Evolutionary conservation across 202 grass and related monocot genomes (phyloP), one percentile per base, ranked within the genome.

Genomic region (Schoenoplectus tabernaemontani): DNA sequence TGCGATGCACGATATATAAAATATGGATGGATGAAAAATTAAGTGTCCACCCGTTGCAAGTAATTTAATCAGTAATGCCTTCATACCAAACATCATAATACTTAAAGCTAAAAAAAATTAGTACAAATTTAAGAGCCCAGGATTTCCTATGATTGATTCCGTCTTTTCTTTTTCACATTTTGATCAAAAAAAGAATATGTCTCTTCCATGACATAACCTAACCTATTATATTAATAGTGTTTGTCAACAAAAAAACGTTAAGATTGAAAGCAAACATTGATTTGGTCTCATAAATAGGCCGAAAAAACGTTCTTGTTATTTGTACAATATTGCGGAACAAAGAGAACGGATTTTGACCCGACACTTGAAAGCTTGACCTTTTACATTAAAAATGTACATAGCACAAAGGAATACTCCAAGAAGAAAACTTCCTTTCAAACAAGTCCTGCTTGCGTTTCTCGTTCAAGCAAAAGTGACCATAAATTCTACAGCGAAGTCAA

Each of bases 351-450:
- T 36, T 76, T 76, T 56, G 48, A 76, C 47, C 71, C 30, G 37
- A 76, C 71, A 56, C 8, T 53, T 54, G 6, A 37, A 10, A 56
- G 48, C 26, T 78, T 44, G 76, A 79, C 36, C 46, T 56, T 61
- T n/a, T 76, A 54, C 48, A 56, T 76, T 57, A 48, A 76, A 10
- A 57, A 74, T 76, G 43, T 78, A 78, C 76, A 78, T 78, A 12
- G 0, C 57, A 79, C 7, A 15, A 79, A 44, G 36, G 20, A 58
- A 30, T 23, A 78, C 0, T 62, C 4, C 7, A 78, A 78, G 36
- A 78, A 77, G 34, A 20, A 20, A 63, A 79, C 19, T 46, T 44
- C 41, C 53, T 42, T 44, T 63, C 76, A 79, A 63, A 62, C 28
- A 62, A 26, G 36, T 76, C 30, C 32, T 37, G 46, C 47, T 76